These are phyloP conservation scores for Naematelia encephala DNA, from an alignment of 768 basidiomycete species.

Conservation along the genomic window DNA sequence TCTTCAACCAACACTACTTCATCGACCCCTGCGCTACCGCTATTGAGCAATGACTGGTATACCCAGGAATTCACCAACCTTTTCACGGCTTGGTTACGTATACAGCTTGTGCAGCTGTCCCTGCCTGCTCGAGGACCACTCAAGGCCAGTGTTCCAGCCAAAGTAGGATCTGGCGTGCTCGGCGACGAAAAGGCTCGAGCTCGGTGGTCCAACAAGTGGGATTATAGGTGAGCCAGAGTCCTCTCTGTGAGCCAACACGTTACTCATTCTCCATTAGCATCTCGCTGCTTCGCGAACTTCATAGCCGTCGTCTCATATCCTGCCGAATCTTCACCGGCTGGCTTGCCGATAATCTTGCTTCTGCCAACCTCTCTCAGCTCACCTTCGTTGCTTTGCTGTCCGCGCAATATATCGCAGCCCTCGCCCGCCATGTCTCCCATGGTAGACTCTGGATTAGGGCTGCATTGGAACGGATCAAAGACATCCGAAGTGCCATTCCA, in stretches of 20 bases:
- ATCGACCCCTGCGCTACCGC: slow-evolving; percentile 13
- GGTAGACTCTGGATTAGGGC: slow-evolving; percentile 29
- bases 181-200: slow-evolving; percentile 31
- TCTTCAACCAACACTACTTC: slow-evolving; percentile 25
- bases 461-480: slow-evolving; percentile 30
- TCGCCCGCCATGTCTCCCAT: slow-evolving; percentile 28
- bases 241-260: neutral
- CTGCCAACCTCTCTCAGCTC: slow-evolving; percentile 39
- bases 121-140: slow-evolving; percentile 14
- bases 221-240: slow-evolving; percentile 28
- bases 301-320: slow-evolving; percentile 30
- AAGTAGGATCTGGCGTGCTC: slow-evolving; percentile 25
- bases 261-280: slow-evolving; percentile 10
- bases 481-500: slow-evolving; percentile 27
- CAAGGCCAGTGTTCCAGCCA: slow-evolving; percentile 3
- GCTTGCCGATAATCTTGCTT: slow-evolving; percentile 27
- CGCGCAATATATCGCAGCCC: slow-evolving; percentile 26
- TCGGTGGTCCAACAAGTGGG: slow-evolving; percentile 42
- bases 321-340: slow-evolving; percentile 27
- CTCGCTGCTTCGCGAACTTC: slow-evolving; percentile 28
- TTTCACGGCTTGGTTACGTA: slow-evolving; percentile 37
- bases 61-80: slow-evolving; percentile 43
- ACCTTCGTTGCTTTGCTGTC: slow-evolving; percentile 35
- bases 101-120: slow-evolving; percentile 36
- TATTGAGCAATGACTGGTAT: slow-evolving; percentile 44